Evolutionary conservation across 371 early-diverging fungal species (phyloP), one percentile per base, ranked within the genome.

Genomic region (Modicella reniformis): DNA sequence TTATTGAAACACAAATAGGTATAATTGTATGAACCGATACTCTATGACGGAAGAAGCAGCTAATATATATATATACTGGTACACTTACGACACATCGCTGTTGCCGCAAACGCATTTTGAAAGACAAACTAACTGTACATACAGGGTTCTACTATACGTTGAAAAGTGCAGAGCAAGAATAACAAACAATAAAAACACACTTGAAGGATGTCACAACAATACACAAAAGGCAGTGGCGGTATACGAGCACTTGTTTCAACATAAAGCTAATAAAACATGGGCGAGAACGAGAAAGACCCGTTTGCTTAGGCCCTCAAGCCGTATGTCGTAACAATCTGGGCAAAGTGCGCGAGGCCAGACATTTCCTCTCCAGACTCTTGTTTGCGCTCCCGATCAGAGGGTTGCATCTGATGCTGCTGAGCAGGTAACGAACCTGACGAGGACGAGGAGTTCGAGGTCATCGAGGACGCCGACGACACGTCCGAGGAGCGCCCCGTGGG

Each of bases 241-340:
- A 65, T 57, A 65, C 49, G 37, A 25, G 30, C 19, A 37, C 40
- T 19, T 26, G 25, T 37, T 44, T 13, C n/a, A 37, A 53, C 21
- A 55, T 30, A 19, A 48, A 37, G n/a, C 32, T 17, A 53, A 41
- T 44, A 12, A 60, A 53, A 56, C 47, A 23, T 32, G 29, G 26
- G 25, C n/a, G 53, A 30, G 44, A 26, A 44, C 28, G 17, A 30
- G n/a, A 55, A 48, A 48, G 23, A n/a, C 37, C 37, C 37, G 37
- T 37, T 37, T 37, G 37, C 37, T 37, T 37, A 37, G 3, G 44
- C 29, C 26, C 33, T 59, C 62, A 60, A 70, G 25, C 77, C 77
- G 47, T 64, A 77, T 49, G 77, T 77, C 17, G 72, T 68, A 47
- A 68, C 77, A 51, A 77, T 68, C 59, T 77, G 77, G 19, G 77